Evolutionary conservation across 2,329 filamentous ascomycete genomes (phyloP), one percentile per base, ranked within the genome.

Genomic region (Fusarium cicatricum): DNA sequence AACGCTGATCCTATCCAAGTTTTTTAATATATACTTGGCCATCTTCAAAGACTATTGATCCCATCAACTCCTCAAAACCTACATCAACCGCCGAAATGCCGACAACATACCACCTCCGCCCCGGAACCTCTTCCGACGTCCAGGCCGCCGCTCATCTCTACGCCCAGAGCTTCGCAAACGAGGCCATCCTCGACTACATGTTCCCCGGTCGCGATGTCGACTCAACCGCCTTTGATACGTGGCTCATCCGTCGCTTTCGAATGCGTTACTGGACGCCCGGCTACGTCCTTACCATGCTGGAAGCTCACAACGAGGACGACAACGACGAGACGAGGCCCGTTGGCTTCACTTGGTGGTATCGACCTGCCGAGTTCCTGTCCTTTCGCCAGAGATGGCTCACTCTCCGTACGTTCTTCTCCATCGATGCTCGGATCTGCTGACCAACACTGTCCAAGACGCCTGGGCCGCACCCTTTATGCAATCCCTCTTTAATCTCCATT

Each of bases 311-410:
- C 14, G 38, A 39, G 11, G 44, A 33, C n/a, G 46, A 55, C 3
- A 53, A 60, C 19, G 62, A 34, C 10, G 41, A 41, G 11, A 57
- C 52, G 7, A 53, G 28, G 6, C 19, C 71, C 5, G 70, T 71
- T 6, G 75, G 62, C 2, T 73, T 75, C 36, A 55, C 71, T 6
- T 77, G 72, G 70, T 75, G 74, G 71, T 69, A 72, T 52, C 64
- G 64, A 17, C 72, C 73, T 3, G 36, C 32, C 2, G 52, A 50
- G 8, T 62, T 66, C n/a, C 29, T 72, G 5, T 52, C 65, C 4
- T 70, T 74, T 28, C 58, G 48, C 5, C 65, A 72, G 57, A 62
- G 69, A 23, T 75, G 72, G 72, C 50, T 74, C 7, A 67, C 67
- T 23, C 59, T 68, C 11, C 68, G 73, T 75, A 67, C 57, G 71